Evolutionary conservation across 2,329 filamentous ascomycete species (phyloP).

Genomic region (Cryphonectria radicalis): DNA sequence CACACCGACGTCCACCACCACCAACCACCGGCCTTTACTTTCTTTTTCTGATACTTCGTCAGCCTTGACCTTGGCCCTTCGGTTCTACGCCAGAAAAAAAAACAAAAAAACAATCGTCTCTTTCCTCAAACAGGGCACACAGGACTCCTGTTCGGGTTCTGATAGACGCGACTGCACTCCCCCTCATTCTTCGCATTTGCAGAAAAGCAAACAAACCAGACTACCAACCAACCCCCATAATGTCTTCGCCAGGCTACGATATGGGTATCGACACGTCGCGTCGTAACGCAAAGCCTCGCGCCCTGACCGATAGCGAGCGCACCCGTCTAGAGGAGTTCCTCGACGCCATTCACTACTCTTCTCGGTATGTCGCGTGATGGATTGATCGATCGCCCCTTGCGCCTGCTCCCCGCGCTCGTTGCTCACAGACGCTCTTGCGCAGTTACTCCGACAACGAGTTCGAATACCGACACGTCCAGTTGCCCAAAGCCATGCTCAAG

Average conservation of each 20-base stretch:
- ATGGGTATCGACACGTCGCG: conserved; percentile 77
- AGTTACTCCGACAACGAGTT: conserved; percentile 93
- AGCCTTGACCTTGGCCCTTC: background rate
- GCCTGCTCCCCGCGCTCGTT: conserved; percentile 12
- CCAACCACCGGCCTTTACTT: background rate
- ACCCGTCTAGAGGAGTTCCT: conserved; percentile 87
- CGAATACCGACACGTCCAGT: conserved; percentile 96
- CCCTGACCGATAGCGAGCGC: conserved; percentile 79
- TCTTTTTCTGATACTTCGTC: background rate
- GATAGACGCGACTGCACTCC: background rate
- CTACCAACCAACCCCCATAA: conserved; percentile 26
- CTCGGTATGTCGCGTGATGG: conserved; percentile 63
- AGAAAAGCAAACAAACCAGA: conserved; percentile 4
- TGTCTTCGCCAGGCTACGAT: conserved; percentile 35
- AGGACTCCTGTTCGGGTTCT: background rate
- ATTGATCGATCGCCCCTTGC: background rate
- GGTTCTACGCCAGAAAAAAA: background rate
- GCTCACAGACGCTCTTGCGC: conserved; percentile 31
- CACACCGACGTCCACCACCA: background rate
- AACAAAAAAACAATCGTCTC: background rate
- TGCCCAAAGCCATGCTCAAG: conserved; percentile 98
- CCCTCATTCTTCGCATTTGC: conserved; percentile 5
- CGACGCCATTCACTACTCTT: conserved; percentile 93
- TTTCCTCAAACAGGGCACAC: background rate
- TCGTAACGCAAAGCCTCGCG: conserved; percentile 84